Evolutionary conservation across 768 basidiomycete genomes (phyloP).

Genomic region (Tulasnella sp.): DNA sequence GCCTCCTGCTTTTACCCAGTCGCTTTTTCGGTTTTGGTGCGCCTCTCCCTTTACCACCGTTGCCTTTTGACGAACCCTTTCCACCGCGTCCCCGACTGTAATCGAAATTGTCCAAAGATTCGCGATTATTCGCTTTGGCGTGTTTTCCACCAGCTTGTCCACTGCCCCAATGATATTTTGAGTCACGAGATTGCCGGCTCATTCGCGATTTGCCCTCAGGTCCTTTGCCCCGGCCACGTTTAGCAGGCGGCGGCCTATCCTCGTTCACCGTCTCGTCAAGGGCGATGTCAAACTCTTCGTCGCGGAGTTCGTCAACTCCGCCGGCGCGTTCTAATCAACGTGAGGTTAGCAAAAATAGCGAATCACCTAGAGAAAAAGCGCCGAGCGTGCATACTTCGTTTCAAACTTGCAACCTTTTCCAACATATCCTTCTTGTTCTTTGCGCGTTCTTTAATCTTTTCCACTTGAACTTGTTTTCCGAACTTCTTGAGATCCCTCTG

Average conservation of each 20-base stretch:
- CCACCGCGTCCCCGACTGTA: neutral
- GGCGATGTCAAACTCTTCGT: slow-evolving; percentile 74
- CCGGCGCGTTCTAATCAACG: slow-evolving; percentile 66
- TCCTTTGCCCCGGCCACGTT: slow-evolving; percentile 22
- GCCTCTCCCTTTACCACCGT: neutral
- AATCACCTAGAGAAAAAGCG: neutral
- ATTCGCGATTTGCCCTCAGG: slow-evolving; percentile 31
- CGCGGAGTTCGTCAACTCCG: slow-evolving; percentile 58
- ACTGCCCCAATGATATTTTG: slow-evolving; percentile 70
- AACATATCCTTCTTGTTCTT: slow-evolving; percentile 86
- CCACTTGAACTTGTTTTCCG: slow-evolving; percentile 93
- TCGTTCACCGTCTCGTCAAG: slow-evolving; percentile 78
- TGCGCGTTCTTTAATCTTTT: slow-evolving; percentile 87
- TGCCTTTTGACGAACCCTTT: neutral
- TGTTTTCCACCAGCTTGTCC: slow-evolving; percentile 45
- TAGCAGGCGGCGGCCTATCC: slow-evolving; percentile 26
- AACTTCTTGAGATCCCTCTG: slow-evolving; percentile 96
- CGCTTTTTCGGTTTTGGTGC: slow-evolving; percentile 21
- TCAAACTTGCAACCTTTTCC: slow-evolving; percentile 75
- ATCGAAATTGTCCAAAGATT: slow-evolving; percentile 71
- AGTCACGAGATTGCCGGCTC: slow-evolving; percentile 56
- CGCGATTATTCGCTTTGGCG: slow-evolving; percentile 73
- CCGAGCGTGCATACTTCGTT: slow-evolving; percentile 62
- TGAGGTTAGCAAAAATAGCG: neutral
- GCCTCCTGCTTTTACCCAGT: slow-evolving; percentile 28